Evolutionary conservation across 75 land plant genomes (phyloP), one percentile per base, ranked within the genome.

Genomic region (Pseudotsuga menziesii): DNA sequence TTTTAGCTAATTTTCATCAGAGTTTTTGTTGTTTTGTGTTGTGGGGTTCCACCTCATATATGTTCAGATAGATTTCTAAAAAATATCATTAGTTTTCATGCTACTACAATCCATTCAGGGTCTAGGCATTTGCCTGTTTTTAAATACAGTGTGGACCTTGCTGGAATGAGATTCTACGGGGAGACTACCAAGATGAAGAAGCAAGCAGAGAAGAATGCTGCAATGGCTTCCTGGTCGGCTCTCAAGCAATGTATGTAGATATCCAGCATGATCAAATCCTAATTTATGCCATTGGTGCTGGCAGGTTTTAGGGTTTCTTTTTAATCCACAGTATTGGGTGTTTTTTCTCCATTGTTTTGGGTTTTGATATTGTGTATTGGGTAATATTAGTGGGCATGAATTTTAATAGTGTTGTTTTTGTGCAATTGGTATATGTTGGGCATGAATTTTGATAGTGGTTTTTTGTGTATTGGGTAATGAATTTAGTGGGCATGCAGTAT

Each of bases 191-290:
- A 83, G 59, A 83, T 79, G 3, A 85, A 83, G 82, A 85, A 85
- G 35, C 85, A 85, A 61, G 85, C 78, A 16, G 76, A 85, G 64
- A 83, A 85, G 64, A 85, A 85, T 79, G 85, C 85, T 60, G 85
- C 85, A 19, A 83, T 85, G 82, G 78, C 78, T 29, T 82, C 84
- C 14, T 82, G 80, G 84, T 62, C 78, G 15, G 76, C 67, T 14
- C 57, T 84, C n/a, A 81, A 77, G 59, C 73, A 84, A 73, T 41
- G 83, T 84, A 60, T 56, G 86, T 73, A 60, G 3, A 27, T 1
- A 13, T 2, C 26, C 14, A 72, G 1, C 20, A 16, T 58, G 60
- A 16, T 20, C 16, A 58, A 20, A 16, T 58, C 60, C 20, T 58
- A 16, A 20, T 58, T 16, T 20, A 58, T 29, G 32, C 32, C 32